Evolutionary conservation across 78 protist genomes (phyloP).

Genomic region (Dictyostelium brefeldianum): DNA sequence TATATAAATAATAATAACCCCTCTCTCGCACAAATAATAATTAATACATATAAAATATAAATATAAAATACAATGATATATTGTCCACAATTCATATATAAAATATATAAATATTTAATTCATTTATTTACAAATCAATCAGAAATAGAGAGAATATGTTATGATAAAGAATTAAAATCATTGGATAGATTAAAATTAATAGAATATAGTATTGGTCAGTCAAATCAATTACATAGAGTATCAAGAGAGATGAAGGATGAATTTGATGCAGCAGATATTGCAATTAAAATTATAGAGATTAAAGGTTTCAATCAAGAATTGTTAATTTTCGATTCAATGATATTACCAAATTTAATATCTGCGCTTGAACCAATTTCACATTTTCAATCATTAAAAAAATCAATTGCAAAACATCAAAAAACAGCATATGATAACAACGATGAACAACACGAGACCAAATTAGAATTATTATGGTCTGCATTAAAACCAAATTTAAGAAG

Average conservation of each 20-base stretch:
- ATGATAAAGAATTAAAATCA: conserved; percentile 3
- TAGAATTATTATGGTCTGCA: conserved; percentile 46
- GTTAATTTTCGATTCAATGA: conserved; percentile 54
- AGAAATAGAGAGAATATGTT: conserved; percentile 69
- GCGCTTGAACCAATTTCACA: conserved; percentile 49
- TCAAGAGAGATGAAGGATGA: background rate
- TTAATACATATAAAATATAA: background rate
- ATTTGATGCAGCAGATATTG: conserved; percentile 38
- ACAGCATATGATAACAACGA: conserved; percentile 1
- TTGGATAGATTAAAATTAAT: conserved; percentile 14
- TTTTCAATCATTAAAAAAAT: conserved; percentile 21
- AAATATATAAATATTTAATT: conserved; percentile 40
- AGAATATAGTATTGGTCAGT: background rate
- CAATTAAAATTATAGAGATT: conserved; percentile 20
- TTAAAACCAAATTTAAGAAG: conserved; percentile 35
- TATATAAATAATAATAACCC: background rate
- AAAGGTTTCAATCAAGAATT: conserved; percentile 19
- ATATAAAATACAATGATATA: conserved; percentile 3
- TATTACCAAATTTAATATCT: conserved; percentile 59
- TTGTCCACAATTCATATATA: conserved; percentile 20
- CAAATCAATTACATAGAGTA: background rate
- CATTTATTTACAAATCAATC: conserved; percentile 33
- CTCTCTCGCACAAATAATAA: background rate
- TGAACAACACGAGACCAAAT: conserved; percentile 15
- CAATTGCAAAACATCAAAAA: background rate